Evolutionary conservation across 2,329 filamentous ascomycete genomes (phyloP).

Genomic region (Lomentospora prolificans): DNA sequence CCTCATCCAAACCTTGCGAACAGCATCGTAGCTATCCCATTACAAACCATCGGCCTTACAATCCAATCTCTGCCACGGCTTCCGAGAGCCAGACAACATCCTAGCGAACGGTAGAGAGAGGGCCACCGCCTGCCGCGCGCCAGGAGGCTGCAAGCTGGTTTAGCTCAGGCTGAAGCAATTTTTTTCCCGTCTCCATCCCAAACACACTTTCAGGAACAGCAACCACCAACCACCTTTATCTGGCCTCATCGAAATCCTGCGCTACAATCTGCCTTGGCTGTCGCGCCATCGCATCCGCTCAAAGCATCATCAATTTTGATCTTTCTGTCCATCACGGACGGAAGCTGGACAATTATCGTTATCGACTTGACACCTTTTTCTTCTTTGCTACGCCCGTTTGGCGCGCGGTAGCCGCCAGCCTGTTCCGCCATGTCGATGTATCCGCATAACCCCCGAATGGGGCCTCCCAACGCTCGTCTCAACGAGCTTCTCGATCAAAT

Average conservation of each 20-base stretch:
- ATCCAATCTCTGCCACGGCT: not conserved
- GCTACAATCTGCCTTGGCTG: not conserved
- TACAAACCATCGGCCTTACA: not conserved
- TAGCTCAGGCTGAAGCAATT: not conserved
- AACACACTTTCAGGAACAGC: too few species aligned
- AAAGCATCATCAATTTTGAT: not conserved
- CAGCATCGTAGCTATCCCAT: not conserved
- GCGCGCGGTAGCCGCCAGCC: slow-evolving; percentile 3
- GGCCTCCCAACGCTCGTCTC: slow-evolving; percentile 43
- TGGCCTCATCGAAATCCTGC: not conserved
- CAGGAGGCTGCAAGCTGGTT: slow-evolving; percentile 1
- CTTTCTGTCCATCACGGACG: not conserved
- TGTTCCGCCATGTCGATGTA: slow-evolving; percentile 13
- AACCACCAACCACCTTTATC: slow-evolving; percentile 1
- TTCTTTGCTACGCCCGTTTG: not conserved
- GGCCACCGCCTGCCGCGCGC: not conserved
- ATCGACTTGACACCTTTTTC: not conserved
- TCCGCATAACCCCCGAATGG: slow-evolving; percentile 13
- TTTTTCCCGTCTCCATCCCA: not conserved
- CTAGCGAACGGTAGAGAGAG: not conserved
- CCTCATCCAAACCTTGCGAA: not conserved
- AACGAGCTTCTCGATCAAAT: slow-evolving; percentile 89
- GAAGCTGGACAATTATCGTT: not conserved
- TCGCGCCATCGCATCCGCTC: not conserved
- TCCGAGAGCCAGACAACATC: not conserved